These are phyloP conservation scores for Hypomyces perniciosus DNA, from an alignment of 2,329 filamentous ascomycete genomes.

Conservation along the genomic window DNA sequence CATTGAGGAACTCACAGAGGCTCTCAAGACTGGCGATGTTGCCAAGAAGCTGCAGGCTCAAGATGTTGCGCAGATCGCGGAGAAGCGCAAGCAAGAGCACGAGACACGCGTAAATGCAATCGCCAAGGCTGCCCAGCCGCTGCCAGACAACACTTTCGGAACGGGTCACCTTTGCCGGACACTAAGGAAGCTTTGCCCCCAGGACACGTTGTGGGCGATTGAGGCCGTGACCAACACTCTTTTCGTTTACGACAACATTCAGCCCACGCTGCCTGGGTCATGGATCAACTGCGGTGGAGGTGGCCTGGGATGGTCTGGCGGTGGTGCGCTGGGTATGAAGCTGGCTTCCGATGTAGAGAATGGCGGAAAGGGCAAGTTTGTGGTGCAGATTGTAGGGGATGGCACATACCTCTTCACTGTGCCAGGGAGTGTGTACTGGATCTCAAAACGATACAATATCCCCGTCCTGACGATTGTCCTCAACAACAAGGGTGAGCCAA, in stretches of 20 bases:
- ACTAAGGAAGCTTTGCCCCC: constrained; percentile 29
- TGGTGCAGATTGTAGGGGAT: constrained; percentile 52
- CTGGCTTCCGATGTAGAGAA: constrained; percentile 49
- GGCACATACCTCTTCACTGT: constrained; percentile 52
- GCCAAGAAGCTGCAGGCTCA: constrained; percentile 31
- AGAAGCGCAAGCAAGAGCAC: constrained; percentile 52
- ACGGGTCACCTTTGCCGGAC: constrained; percentile 34
- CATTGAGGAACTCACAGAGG: constrained; percentile 61
- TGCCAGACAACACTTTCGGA: constrained; percentile 46
- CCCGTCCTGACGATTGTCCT: constrained; percentile 50
- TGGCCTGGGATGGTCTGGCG: constrained; percentile 75
- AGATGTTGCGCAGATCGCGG: constrained; percentile 19
- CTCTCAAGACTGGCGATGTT: constrained; percentile 46
- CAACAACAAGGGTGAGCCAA: constrained; percentile 46
- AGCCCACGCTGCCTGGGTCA: constrained; percentile 59
- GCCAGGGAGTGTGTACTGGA: constrained; percentile 51
- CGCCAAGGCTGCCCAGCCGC: constrained; percentile 48
- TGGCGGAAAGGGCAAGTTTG: constrained; percentile 43
- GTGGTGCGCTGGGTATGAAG: constrained; percentile 69
- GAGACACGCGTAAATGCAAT: constrained; percentile 55
- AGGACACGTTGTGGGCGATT: constrained; percentile 64
- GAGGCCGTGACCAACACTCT: constrained; percentile 70
- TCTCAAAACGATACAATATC: constrained; percentile 47
- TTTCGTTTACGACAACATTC: constrained; percentile 65
- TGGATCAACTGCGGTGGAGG: constrained; percentile 81